phyloP scores from a whole-genome alignment of 129 eudicot species.

The Logfia minima region DNA sequence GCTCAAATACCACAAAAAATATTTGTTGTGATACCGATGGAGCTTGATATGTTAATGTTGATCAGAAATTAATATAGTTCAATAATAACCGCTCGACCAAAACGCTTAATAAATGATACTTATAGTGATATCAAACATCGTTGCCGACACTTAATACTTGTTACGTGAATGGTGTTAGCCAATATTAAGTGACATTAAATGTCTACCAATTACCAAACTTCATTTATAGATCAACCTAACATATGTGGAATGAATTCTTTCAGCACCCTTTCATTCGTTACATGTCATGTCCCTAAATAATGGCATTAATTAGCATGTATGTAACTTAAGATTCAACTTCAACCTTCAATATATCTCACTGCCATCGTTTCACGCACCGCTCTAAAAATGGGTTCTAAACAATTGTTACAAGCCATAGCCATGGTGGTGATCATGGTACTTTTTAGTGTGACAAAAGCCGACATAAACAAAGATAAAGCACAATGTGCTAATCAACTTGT shows the following conservation, averaged over 20 bases:
- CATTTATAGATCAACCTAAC: slow-evolving; percentile 20
- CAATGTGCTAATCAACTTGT: slow-evolving; percentile 44
- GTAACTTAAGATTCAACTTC: background rate
- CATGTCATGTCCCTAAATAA: background rate
- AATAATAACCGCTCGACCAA: too few relatives aligned
- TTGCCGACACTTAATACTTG: background rate
- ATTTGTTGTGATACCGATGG: background rate
- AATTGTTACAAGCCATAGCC: slow-evolving; percentile 2
- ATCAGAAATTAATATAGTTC: too few relatives aligned
- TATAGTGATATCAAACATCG: background rate
- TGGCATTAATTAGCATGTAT: background rate
- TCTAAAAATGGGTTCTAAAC: slow-evolving; percentile 13
- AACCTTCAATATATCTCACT: background rate
- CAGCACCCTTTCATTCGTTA: slow-evolving; percentile 2
- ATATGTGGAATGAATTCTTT: slow-evolving; percentile 2
- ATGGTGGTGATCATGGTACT: slow-evolving; percentile 16
- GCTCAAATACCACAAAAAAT: background rate
- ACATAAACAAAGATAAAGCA: slow-evolving; percentile 46
- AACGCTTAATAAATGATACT: background rate
- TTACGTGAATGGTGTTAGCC: background rate
- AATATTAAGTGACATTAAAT: slow-evolving; percentile 15
- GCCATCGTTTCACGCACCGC: background rate
- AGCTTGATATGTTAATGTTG: background rate
- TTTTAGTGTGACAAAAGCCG: slow-evolving; percentile 25
- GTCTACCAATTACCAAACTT: slow-evolving; percentile 20